Evolutionary conservation across 2,329 filamentous ascomycete genomes (phyloP).

Genomic region (Penicillium frequentans): DNA sequence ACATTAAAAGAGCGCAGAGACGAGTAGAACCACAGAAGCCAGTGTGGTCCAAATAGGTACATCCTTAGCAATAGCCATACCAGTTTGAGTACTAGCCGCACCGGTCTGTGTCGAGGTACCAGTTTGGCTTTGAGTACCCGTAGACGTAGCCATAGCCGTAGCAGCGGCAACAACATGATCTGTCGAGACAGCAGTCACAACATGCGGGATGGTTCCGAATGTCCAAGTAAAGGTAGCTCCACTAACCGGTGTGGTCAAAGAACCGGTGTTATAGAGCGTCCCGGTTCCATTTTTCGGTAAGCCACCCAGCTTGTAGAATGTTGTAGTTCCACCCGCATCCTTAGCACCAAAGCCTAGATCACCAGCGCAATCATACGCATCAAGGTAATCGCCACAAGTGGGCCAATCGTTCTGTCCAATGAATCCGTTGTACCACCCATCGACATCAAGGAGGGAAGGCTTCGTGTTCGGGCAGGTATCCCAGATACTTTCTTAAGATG

Average conservation of each 20-base stretch:
- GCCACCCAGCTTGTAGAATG: conserved; percentile 10
- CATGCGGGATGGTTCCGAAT: not conserved
- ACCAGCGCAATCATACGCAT: conserved; percentile 12
- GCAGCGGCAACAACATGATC: conserved; percentile 1
- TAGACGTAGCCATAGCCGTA: not conserved
- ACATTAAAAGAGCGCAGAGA: not conserved
- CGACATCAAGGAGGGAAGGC: conserved; percentile 7
- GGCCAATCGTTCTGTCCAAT: conserved; percentile 9
- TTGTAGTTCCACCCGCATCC: conserved; percentile 6
- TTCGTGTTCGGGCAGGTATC: conserved; percentile 15
- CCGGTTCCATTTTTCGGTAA: conserved; percentile 17
- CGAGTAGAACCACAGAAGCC: not conserved
- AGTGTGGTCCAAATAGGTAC: not conserved
- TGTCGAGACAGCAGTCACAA: conserved; percentile 9
- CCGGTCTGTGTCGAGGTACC: not conserved
- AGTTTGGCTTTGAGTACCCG: not conserved
- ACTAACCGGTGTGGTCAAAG: conserved; percentile 14
- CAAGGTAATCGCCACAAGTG: conserved; percentile 11
- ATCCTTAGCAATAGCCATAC: not conserved
- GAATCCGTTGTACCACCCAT: not conserved
- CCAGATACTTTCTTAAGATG: conserved; percentile 7
- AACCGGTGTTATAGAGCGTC: conserved; percentile 9
- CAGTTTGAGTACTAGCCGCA: not conserved
- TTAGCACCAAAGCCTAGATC: conserved; percentile 12
- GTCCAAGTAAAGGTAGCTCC: conserved; percentile 18